A percentile compares a stretch with the other conserved stretches of the same genome.
These are phyloP conservation scores for Trichoderma polysporum DNA, from an alignment of 2,329 filamentous ascomycete species.

Conservation along the genomic window DNA sequence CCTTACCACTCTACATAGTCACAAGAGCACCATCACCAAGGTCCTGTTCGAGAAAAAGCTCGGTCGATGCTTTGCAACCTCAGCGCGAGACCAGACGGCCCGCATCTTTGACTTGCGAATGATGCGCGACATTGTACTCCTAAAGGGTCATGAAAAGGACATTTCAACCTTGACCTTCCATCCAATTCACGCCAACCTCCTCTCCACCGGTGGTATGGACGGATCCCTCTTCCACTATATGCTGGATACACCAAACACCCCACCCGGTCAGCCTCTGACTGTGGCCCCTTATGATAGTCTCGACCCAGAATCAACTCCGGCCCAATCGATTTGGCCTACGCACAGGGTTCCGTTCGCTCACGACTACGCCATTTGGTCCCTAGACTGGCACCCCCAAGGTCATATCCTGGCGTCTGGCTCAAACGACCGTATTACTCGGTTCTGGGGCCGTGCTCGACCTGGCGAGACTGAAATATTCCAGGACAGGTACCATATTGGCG, in stretches of 20 bases:
- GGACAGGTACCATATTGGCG: slow-evolving; percentile 93
- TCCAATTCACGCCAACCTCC: slow-evolving; percentile 82
- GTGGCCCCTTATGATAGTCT: slow-evolving; percentile 81
- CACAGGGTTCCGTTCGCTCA: slow-evolving; percentile 87
- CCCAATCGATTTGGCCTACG: slow-evolving; percentile 89
- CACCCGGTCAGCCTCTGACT: slow-evolving; percentile 67
- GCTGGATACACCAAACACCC: slow-evolving; percentile 90
- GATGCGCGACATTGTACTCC: slow-evolving; percentile 95
- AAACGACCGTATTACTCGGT: slow-evolving; percentile 93
- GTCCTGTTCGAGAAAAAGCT: slow-evolving; percentile 85
- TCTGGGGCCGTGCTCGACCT: slow-evolving; percentile 89
- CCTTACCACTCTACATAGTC: slow-evolving; percentile 89
- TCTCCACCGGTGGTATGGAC: slow-evolving; percentile 88
- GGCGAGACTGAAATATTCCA: slow-evolving; percentile 83
- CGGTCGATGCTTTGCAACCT: slow-evolving; percentile 84
- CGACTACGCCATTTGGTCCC: slow-evolving; percentile 93
- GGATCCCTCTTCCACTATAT: slow-evolving; percentile 91
- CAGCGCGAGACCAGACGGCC: slow-evolving; percentile 87
- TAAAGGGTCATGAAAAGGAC: slow-evolving; percentile 95
- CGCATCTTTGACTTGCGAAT: slow-evolving; percentile 93
- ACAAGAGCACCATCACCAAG: slow-evolving; percentile 96
- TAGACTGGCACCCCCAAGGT: slow-evolving; percentile 96
- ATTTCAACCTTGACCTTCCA: slow-evolving; percentile 93
- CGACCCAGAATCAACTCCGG: slow-evolving; percentile 74
- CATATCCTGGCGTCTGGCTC: slow-evolving; percentile 94